Evolutionary conservation across 176 grass and related monocot genomes (phyloP).

Genomic region (Triticum timopheevii): DNA sequence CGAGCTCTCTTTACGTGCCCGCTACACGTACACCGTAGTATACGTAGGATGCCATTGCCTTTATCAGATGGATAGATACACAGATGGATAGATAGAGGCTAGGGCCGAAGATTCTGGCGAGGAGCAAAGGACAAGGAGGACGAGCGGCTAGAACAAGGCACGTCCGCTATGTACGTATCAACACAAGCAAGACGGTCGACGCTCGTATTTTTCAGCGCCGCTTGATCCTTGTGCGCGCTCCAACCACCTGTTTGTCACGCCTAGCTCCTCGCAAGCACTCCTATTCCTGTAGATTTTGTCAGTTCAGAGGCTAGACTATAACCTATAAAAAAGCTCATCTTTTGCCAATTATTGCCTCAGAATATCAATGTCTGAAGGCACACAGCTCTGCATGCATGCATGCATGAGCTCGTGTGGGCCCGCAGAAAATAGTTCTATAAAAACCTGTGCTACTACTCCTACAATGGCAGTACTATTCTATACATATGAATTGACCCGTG

Average conservation of each 20-base stretch:
- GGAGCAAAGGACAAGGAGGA: constrained; percentile 20
- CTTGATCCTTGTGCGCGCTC: neutral
- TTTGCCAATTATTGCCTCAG: neutral
- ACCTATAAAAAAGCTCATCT: neutral
- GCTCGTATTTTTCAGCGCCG: neutral
- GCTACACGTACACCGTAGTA: neutral
- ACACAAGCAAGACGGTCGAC: neutral
- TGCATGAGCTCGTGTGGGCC: neutral
- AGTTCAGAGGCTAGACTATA: neutral
- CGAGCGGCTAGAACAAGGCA: neutral
- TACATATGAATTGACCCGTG: neutral
- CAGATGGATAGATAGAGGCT: too few relatives aligned
- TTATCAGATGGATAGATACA: too few relatives aligned
- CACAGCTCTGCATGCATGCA: neutral
- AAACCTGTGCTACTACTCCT: too few relatives aligned
- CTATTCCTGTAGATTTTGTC: neutral
- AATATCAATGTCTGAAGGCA: neutral
- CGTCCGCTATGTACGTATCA: neutral
- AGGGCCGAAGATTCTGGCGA: neutral
- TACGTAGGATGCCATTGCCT: neutral
- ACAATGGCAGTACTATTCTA: too few relatives aligned
- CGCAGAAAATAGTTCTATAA: neutral
- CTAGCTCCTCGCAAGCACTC: neutral
- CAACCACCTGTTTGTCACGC: neutral
- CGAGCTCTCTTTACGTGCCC: too few relatives aligned